Base-by-base conservation (phyloP, 768 basidiomycete species). In the Leccinum broughii region DNA sequence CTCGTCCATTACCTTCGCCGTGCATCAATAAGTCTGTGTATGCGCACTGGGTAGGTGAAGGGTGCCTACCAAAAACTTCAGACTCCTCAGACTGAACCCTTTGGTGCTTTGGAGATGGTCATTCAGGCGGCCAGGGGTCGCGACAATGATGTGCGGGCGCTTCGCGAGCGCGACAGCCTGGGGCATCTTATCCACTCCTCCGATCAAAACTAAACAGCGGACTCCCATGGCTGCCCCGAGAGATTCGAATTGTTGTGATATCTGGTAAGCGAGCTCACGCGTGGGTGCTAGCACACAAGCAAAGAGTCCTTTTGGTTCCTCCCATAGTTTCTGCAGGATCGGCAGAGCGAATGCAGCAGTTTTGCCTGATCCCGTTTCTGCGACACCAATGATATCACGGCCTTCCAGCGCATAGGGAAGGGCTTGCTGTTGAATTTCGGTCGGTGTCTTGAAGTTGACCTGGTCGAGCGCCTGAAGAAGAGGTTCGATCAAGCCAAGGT, bases 81-180 rank as follows among this genome's bases (percentile, higher is more conserved):
- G 77, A 15, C 77, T 82, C 68, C 92, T 82, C 66, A 99, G 75
- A 64, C 86, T 93, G 73, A 98, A 99, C 3, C 97, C 97, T 74
- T 98, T 99, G 4, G 97, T 98, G 68, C 93, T 93, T 73, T 98
- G 95, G 50, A 99, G 78, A 74, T 98, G 97, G 72, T 97, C 93
- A 62, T 93, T 82, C 68, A 98, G 76, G 55, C 96, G 85, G 61
- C 96, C 96, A 1, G 96, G 96, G 0, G 97, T 98, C 32, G 94
- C 95, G 24, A 99, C 93, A 39, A 99, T 82, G 50, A 99, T 82
- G 74, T 99, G 97, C 2, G 97, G 97, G 57, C 88, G 83, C 76
- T 97, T 98, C 6, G 93, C 93, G 55, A 98, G 82, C 6, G 92
- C 91, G 63, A 98, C 89, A 35, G 92, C 85, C 72, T 99, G 97